Percentiles rank a stretch among this genome's conserved stretches.
Conservation (phyloP, 2,329 filamentous ascomycete genomes). For the Coleophoma eucalyptorum region DNA sequence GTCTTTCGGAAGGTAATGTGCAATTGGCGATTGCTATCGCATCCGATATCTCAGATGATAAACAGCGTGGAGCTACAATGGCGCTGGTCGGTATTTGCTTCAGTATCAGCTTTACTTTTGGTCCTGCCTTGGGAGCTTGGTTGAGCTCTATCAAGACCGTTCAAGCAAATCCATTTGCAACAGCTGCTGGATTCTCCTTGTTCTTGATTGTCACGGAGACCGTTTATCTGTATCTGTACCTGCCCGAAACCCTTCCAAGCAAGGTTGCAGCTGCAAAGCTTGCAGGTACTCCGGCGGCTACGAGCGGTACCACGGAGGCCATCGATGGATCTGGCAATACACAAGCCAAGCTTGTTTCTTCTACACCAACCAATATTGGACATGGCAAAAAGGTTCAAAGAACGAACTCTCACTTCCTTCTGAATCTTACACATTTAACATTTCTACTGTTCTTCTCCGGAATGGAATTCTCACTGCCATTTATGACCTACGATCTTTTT, state of each 20-base stretch:
- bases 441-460: conserved; percentile 98
- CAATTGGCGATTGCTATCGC: conserved; percentile 96
- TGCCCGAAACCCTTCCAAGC: conserved; percentile 82
- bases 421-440: conserved; percentile 82
- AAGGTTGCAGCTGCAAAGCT: conserved; percentile 34
- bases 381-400: conserved; percentile 15
- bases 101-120: conserved; percentile 95
- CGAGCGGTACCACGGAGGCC: conserved; percentile 14
- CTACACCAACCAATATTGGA: conserved; percentile 15
- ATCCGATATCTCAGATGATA: conserved; percentile 88
- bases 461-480: conserved; percentile 96
- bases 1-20: conserved; percentile 93
- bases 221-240: conserved; percentile 73
- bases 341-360: conserved; percentile 16
- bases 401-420: conserved; percentile 78
- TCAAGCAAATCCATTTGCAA: conserved; percentile 87
- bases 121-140: conserved; percentile 85
- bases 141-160: conserved; percentile 75
- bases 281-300: conserved; percentile 16
- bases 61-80: conserved; percentile 85
- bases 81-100: conserved; percentile 95
- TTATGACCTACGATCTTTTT: conserved; percentile 96
- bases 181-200: conserved; percentile 84
- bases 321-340: conserved; percentile 6
- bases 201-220: conserved; percentile 84